Conservation (phyloP, 2,329 filamentous ascomycete species). For the Calonectria naviculata region DNA sequence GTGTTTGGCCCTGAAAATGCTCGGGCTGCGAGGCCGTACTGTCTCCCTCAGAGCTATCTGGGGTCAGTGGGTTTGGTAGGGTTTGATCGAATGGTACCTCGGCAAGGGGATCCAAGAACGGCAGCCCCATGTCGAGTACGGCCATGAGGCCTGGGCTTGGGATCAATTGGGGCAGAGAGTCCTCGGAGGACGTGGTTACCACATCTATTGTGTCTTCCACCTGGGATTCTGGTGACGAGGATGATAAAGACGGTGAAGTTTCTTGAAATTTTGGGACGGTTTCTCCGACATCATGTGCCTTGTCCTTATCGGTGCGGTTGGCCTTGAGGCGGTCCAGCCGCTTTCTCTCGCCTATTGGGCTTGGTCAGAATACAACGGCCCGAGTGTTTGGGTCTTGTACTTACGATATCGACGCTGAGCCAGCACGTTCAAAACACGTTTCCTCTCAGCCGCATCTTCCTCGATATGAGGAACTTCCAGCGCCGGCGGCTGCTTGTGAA, state of each 20-base stretch:
- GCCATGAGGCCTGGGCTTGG: conserved; percentile 27
- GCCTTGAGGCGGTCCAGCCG: conserved; percentile 41
- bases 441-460: conserved; percentile 63
- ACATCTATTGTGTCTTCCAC: conserved; percentile 14
- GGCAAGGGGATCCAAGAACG: conserved; percentile 35
- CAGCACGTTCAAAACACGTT: conserved; percentile 64
- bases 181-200: not conserved
- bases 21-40: conserved; percentile 5
- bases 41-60: conserved; percentile 15
- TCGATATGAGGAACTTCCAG: conserved; percentile 60
- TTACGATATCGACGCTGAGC: conserved; percentile 65
- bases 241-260: conserved; percentile 10
- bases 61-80: conserved; percentile 26
- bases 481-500: conserved; percentile 51
- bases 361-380: conserved; percentile 10
- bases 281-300: not conserved
- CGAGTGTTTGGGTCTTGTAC: not conserved
- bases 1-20: not conserved
- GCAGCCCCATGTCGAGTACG: conserved; percentile 36
- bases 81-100: conserved; percentile 31
- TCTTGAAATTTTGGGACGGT: not conserved
- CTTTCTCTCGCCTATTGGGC: conserved; percentile 45
- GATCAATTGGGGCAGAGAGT: conserved; percentile 5
- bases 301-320: conserved; percentile 21
- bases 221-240: conserved; percentile 10